Conservation (phyloP, 352 stramenopile genomes). For the Pythium vanterpoolii region DNA sequence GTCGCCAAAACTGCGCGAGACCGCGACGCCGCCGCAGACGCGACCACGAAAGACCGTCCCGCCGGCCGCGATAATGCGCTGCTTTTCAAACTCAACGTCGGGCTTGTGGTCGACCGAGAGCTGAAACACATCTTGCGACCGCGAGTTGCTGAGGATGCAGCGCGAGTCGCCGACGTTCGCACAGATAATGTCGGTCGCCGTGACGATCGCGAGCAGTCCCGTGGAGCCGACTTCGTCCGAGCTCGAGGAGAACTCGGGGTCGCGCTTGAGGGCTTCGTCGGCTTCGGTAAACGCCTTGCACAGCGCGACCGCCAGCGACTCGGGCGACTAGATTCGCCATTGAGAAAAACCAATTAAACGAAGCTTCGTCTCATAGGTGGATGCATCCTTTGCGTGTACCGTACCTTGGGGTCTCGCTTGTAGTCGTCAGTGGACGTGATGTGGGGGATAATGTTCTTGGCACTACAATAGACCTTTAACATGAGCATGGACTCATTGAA, state of each 20-base stretch:
- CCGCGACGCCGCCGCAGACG: conserved; percentile 80
- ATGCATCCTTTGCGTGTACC: too few species aligned
- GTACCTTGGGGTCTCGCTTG: conserved; percentile 57
- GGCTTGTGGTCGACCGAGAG: conserved; percentile 87
- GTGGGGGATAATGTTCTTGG: conserved; percentile 57
- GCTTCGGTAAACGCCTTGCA: conserved; percentile 71
- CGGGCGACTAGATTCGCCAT: conserved; percentile 38
- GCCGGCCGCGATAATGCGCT: conserved; percentile 78
- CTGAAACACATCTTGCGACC: conserved; percentile 66
- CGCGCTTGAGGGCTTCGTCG: conserved; percentile 69
- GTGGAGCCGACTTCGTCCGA: conserved; percentile 85
- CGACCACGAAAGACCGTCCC: conserved; percentile 82
- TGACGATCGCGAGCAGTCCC: conserved; percentile 77
- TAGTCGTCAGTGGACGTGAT: conserved; percentile 76
- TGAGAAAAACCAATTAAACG: background rate
- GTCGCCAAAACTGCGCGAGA: conserved; percentile 84
- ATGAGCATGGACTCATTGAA: background rate
- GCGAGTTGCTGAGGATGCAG: conserved; percentile 78
- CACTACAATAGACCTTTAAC: conserved; percentile 27
- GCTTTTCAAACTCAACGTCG: conserved; percentile 82
- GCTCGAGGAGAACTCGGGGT: conserved; percentile 54
- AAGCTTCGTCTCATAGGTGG: too few species aligned
- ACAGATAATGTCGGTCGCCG: conserved; percentile 75
- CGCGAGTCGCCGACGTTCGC: conserved; percentile 85
- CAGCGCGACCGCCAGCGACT: conserved; percentile 70